Percentiles rank a stretch among this genome's conserved stretches.
Evolutionary conservation across 2,329 filamentous ascomycete genomes (phyloP).

Genomic region (Zymoseptoria brevis): DNA sequence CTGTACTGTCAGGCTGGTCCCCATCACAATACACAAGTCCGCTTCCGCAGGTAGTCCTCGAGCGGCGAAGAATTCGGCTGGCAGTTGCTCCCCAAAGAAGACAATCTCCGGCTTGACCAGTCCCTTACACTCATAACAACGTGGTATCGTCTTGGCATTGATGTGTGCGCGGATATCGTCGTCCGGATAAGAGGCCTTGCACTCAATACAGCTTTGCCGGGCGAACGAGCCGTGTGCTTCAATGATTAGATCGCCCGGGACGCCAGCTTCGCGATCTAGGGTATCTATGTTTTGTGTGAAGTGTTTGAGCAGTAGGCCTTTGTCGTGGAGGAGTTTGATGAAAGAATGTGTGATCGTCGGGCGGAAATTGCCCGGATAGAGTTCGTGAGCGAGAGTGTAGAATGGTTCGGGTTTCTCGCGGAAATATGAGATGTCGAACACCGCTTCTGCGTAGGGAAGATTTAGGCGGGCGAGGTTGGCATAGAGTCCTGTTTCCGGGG

Average conservation of each 20-base stretch:
- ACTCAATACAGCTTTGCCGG: slow-evolving; percentile 83
- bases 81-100: slow-evolving; percentile 77
- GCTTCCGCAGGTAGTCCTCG: slow-evolving; percentile 50
- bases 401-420: slow-evolving; percentile 76
- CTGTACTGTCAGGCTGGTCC: slow-evolving; percentile 78
- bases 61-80: slow-evolving; percentile 56
- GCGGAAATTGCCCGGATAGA: slow-evolving; percentile 82
- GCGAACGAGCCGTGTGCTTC: slow-evolving; percentile 97
- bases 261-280: slow-evolving; percentile 77
- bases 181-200: slow-evolving; percentile 62
- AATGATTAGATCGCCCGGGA: slow-evolving; percentile 71
- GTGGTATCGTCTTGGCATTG: slow-evolving; percentile 58
- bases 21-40: slow-evolving; percentile 77
- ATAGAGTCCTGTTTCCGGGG: slow-evolving; percentile 87
- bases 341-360: slow-evolving; percentile 90
- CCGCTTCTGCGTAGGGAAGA: slow-evolving; percentile 80
- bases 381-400: slow-evolving; percentile 82
- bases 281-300: slow-evolving; percentile 99
- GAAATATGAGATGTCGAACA: slow-evolving; percentile 92
- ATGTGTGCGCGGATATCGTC: slow-evolving; percentile 67
- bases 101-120: slow-evolving; percentile 91
- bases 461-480: slow-evolving; percentile 81
- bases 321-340: slow-evolving; percentile 70
- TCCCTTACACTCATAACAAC: slow-evolving; percentile 63
- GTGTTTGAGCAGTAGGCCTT: slow-evolving; percentile 69